These are phyloP conservation scores for Nakazawaea populi DNA, from an alignment of 805 yeast species.

Conservation along the genomic window DNA sequence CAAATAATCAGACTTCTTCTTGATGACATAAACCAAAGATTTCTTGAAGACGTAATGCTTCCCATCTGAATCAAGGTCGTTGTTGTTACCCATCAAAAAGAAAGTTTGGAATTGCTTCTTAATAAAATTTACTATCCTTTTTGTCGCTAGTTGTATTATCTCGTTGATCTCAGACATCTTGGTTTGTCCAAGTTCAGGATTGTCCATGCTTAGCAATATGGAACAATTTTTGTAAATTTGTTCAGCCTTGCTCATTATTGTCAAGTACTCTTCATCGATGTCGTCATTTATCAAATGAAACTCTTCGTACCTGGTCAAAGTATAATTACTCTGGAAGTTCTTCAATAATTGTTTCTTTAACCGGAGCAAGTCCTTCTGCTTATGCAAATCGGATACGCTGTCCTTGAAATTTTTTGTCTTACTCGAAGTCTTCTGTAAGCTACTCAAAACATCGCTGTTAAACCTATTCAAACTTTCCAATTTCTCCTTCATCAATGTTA, in stretches of 20 bases:
- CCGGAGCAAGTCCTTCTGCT: constrained; percentile 27
- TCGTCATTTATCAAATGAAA: constrained; percentile 45
- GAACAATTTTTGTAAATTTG: constrained; percentile 62
- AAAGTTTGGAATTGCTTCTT: constrained; percentile 20
- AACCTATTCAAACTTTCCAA: constrained; percentile 20
- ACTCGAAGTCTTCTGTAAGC: constrained; percentile 22
- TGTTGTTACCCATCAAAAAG: constrained; percentile 12
- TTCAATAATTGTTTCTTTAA: constrained; percentile 47
- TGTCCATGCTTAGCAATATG: constrained; percentile 62
- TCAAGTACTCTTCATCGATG: constrained; percentile 46
- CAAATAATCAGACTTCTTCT: constrained; percentile 42
- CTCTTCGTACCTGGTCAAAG: constrained; percentile 68
- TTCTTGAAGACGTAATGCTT: constrained; percentile 20
- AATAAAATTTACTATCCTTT: constrained; percentile 40
- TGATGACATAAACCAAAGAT: constrained; percentile 22
- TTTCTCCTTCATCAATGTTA: constrained; percentile 23
- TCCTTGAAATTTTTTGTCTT: constrained; percentile 15
- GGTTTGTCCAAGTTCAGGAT: constrained; percentile 57
- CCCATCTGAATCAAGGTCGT: constrained; percentile 14
- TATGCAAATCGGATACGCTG: constrained; percentile 19
- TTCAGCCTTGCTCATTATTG: constrained; percentile 54
- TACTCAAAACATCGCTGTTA: constrained; percentile 17
- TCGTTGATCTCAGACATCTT: constrained; percentile 55
- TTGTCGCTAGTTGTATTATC: constrained; percentile 47
- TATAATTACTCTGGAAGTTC: constrained; percentile 54